Evolutionary conservation across 1,284 basidiomycete species (phyloP).

Genomic region (Trichosporon sp.): DNA sequence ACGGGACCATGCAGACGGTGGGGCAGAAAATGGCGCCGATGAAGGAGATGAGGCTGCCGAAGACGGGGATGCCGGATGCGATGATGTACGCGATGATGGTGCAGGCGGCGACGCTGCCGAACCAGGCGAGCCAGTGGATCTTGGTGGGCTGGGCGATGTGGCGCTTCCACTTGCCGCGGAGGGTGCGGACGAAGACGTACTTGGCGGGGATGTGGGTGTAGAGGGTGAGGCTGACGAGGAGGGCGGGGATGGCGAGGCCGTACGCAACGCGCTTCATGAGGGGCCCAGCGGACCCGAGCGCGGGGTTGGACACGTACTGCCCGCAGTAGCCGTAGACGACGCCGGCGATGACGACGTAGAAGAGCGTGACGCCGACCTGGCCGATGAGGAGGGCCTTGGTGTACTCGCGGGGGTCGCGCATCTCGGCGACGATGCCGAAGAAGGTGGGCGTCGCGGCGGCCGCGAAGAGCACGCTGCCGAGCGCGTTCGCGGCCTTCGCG

Average conservation of each 20-base stretch:
- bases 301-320: conserved; percentile 43
- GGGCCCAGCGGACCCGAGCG: conserved; percentile 45
- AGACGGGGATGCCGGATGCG: conserved; percentile 22
- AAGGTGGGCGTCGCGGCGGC: conserved; percentile 30
- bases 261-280: conserved; percentile 47
- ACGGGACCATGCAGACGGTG: conserved; percentile 14
- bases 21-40: conserved; percentile 30
- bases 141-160: conserved; percentile 59
- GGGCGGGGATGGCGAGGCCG: conserved; percentile 46
- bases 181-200: conserved; percentile 59
- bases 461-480: conserved; percentile 41
- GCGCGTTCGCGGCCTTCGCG: conserved; percentile 38
- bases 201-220: conserved; percentile 52
- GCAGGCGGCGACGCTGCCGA: conserved; percentile 45
- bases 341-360: conserved; percentile 36
- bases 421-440: conserved; percentile 29
- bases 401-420: conserved; percentile 32
- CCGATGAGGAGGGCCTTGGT: conserved; percentile 28
- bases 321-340: conserved; percentile 37
- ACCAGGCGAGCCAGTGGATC: conserved; percentile 59
- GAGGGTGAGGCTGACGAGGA: conserved; percentile 24
- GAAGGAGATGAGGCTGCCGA: conserved; percentile 25
- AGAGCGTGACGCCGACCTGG: conserved; percentile 33
- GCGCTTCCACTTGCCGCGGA: conserved; percentile 53
- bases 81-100: conserved; percentile 17